Evolutionary conservation across 345 rosid genomes (phyloP), one percentile per base, ranked within the genome.

Genomic region (Gossypium longicalyx): DNA sequence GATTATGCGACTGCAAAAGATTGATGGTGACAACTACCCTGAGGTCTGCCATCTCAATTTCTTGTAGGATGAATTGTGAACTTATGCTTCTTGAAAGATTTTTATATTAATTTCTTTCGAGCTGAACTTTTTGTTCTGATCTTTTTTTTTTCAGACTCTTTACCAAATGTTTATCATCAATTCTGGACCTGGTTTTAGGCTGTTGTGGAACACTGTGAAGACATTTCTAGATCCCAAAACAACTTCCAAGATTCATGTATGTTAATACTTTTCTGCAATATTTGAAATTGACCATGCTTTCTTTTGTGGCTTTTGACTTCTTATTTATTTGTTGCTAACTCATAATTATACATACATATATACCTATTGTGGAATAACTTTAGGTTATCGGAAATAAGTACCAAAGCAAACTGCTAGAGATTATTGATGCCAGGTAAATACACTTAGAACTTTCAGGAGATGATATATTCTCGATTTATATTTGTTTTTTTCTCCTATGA

Each of bases 1-100:
- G 82, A 83, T 95, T 64, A 82, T 83, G 79, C 91, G 97, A 47
- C 84, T 95, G 74, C 99, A 95, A 86, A 95, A 91, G 85, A 85
- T 95, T 82, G 99, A 95, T 76, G 95, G 97, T 71, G 98, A 95
- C 81, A 95, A 95, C 79, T 95, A 93, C 81, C 99, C 99, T 20
- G 99, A 95, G 97, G 99, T 93, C 68, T 75, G 41, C 68, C 20
- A 73, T 76, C 80, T 70, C 27, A 41, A 15, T 44, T n/a, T 9
- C 57, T 73, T 57, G 64, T 49, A 2, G 12, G 62, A 59, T 45
- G 67, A 52, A 45, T 22, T 77, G 11, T 3, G 12, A 11, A 54
- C 17, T 56, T 45, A 57, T 52, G 60, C 19, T 59, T 22, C 3
- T n/a, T 12, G 4, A 56, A 25, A 48, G 5, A 74, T 12, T 61